Base-by-base conservation (phyloP, 2,329 filamentous ascomycete genomes). In the Paraphoma sp. region DNA sequence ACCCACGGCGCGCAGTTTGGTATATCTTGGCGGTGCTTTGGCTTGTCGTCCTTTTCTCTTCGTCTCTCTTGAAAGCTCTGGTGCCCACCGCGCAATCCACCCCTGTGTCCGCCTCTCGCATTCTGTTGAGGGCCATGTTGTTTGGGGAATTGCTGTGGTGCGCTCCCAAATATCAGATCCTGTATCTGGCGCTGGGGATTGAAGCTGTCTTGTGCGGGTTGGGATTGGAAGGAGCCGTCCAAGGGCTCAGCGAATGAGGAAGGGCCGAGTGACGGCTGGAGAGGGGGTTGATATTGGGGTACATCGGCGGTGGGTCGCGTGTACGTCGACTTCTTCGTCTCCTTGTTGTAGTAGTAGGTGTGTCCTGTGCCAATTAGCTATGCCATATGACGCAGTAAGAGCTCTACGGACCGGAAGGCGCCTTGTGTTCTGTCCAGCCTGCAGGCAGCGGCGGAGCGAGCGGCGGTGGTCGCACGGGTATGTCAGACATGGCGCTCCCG, bases 361-460 rank as follows among this genome's bases (percentile, higher is more conserved):
- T 97, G 93, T 4, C 92, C 92, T 85, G 54, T 16, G 7, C 38
- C 23, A 6, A 41, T 55, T 68, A 53, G 71, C 65, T 51, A 57
- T 55, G 49, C 45, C 28, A 33, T 45, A 60, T 62, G 57, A 65
- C 60, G 64, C 62, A 61, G 53, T 45, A 14, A 12, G 53, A 62
- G 64, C 50, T 55, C 36, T 49, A 61, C 48, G 54, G 77, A 86
- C 87, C 87, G 48, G 89, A 89, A 6, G 93, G 93, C 50, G 93
- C 92, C 78, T 89, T 93, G 79, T 97, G 93, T 76, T 96, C 91
- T n/a, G 90, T 92, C 93, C 93, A 97, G 61, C 92, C 93, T 43
- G 88, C 83, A 29, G 88, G 89, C 0, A 97, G 82, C 36, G 90
- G 86, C 45, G 86, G 82, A 4, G 70, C 63, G 1, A 65, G 68